Evolutionary conservation across 345 rosid species (phyloP).

Genomic region (Acer negundo): DNA sequence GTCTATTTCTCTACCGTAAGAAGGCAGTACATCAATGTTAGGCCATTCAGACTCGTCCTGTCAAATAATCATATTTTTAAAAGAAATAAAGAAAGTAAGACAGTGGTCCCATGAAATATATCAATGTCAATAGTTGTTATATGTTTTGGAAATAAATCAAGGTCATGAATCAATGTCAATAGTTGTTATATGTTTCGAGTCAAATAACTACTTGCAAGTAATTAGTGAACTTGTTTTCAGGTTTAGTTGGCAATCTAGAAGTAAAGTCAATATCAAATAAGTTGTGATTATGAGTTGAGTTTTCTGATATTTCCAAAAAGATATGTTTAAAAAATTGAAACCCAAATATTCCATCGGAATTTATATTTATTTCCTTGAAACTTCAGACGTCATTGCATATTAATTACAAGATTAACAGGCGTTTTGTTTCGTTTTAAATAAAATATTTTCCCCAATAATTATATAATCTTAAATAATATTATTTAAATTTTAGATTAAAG

Average conservation of each 20-base stretch:
- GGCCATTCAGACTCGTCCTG: conserved; percentile 91
- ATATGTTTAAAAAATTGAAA: no score
- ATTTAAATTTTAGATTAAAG: background rate
- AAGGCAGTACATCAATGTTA: conserved; percentile 50
- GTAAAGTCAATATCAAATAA: background rate
- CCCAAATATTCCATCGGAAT: no score
- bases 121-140: no score
- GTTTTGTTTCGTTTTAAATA: no score
- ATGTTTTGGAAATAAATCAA: no score
- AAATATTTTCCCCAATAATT: no score
- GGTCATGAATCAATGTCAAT: background rate
- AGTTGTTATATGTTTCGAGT: background rate
- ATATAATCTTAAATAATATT: no score
- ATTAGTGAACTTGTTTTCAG: background rate
- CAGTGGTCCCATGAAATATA: conserved; percentile 1
- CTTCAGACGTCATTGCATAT: no score
- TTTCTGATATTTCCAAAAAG: no score
- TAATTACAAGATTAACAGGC: no score
- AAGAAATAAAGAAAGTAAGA: no score
- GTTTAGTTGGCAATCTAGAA: background rate
- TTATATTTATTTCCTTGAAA: no score
- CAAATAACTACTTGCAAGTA: background rate
- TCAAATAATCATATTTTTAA: background rate
- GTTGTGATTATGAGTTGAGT: background rate
- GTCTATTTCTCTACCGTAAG: conserved; percentile 74